Base-by-base conservation (phyloP, 179 eudicot species). In the Silene noctiflora region DNA sequence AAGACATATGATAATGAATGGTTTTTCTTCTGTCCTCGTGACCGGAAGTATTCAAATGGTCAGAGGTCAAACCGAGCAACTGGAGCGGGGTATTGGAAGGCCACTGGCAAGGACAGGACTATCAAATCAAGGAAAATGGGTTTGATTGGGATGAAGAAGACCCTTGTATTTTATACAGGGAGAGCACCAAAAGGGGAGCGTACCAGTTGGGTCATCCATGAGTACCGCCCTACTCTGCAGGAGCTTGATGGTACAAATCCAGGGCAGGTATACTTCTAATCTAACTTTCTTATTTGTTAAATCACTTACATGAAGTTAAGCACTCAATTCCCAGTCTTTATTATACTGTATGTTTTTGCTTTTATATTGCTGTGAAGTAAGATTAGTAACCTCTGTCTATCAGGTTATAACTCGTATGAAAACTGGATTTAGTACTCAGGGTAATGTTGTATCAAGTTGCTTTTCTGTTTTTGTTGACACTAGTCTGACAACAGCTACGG, bases 11-110 rank as follows among this genome's bases (percentile, higher is more conserved):
- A 96, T 78, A 86, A 83, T 17, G 97, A 96, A 73, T 96, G 99
- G 99, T 96, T 93, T 83, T 96, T 82, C 85, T 93, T 96, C 79
- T 90, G 98, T 64, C 97, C 97, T 0, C 92, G 92, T 75, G 99
- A 91, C 82, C 89, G 96, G 69, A 96, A 93, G 82, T 95, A 93
- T 75, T 97, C 91, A 6, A 96, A 86, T 63, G 97, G 99, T 16
- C 94, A 96, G 76, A 78, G 99, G 73, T 88, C 89, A 72, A 96
- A 93, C 67, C 81, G 99, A 46, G 99, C 98, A 5, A 96, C 99
- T 0, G 80, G 25, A 61, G 75, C 83, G 1, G 99, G 99, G 21
- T 96, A 93, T 84, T 96, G 98, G 99, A 96, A 96, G 60, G 98
- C 99, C 2, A 96, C 99, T 16, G 99, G 99, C 22, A 93, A 86